Base-by-base conservation (phyloP, 2,329 filamentous ascomycete genomes). In the Fusarium staphyleae region DNA sequence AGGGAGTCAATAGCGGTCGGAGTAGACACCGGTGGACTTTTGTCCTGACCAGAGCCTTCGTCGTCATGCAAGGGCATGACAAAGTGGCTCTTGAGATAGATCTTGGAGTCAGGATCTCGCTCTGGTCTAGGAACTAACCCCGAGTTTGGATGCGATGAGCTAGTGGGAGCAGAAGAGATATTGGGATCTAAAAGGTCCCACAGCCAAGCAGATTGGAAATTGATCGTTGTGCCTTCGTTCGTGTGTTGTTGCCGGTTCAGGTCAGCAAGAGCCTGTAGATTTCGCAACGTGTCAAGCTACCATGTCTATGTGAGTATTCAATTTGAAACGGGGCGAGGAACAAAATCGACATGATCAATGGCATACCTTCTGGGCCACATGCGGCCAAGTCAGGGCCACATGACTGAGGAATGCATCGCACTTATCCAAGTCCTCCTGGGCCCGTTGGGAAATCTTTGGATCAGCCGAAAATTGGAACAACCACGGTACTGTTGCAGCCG, bases 281-380 rank as follows among this genome's bases (percentile, higher is more conserved):
- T 36, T 36, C 18, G 18, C 16, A 36, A 19, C 11, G 16, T 36
- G 34, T 8, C 15, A 5, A 36, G 18, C 34, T 36, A n/a, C n/a
- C n/a, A n/a, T n/a, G n/a, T n/a, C n/a, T n/a, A n/a, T n/a, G n/a
- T n/a, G n/a, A n/a, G n/a, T n/a, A n/a, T n/a, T n/a, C n/a, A n/a
- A n/a, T n/a, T n/a, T n/a, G n/a, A n/a, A n/a, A n/a, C n/a, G n/a
- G n/a, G n/a, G n/a, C n/a, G n/a, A n/a, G n/a, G n/a, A n/a, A n/a
- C n/a, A n/a, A n/a, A n/a, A n/a, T n/a, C n/a, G n/a, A n/a, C n/a
- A n/a, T n/a, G n/a, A 16, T 2, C 2, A 36, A 11, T 0, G 22
- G 18, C 30, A 5, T 4, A 55, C 58, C 42, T 61, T 61, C 9
- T 55, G 44, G 1, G 34, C n/a, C 18, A 61, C 41, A 18, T 61